phyloP scores from a whole-genome alignment of 2,329 filamentous ascomycete species.

The Dactylellina parvicollis region DNA sequence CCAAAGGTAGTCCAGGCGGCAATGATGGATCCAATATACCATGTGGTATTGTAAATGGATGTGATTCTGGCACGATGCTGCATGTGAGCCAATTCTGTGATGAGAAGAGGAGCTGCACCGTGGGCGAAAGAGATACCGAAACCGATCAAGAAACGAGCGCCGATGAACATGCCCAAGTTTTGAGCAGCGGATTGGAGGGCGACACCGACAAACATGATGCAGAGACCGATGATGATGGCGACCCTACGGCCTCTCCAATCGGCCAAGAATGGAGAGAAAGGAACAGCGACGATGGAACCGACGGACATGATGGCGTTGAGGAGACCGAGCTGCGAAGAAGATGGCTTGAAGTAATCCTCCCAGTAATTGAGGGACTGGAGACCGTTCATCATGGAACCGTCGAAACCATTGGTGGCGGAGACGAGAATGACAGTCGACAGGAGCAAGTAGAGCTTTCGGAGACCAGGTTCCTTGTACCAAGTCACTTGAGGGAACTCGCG shows the following conservation, averaged over 20 bases:
- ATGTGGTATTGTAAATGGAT: conserved; percentile 64
- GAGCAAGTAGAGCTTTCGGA: conserved; percentile 60
- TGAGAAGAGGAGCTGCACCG: conserved; percentile 61
- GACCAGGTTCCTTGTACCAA: conserved; percentile 59
- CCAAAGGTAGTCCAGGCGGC: conserved; percentile 65
- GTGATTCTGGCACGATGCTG: conserved; percentile 65
- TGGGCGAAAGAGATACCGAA: conserved; percentile 63
- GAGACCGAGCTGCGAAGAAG: conserved; percentile 61
- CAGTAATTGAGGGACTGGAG: conserved; percentile 64
- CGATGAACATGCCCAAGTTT: conserved; percentile 64
- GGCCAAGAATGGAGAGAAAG: conserved; percentile 64
- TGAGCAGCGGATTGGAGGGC: conserved; percentile 62
- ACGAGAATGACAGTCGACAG: conserved; percentile 60
- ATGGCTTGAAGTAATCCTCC: conserved; percentile 60
- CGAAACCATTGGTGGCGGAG: conserved; percentile 62
- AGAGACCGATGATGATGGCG: conserved; percentile 64
- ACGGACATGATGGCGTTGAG: conserved; percentile 66
- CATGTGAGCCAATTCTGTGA: conserved; percentile 65
- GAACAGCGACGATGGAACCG: conserved; percentile 65
- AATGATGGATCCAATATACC: conserved; percentile 64
- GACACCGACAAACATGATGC: conserved; percentile 64
- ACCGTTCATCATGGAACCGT: conserved; percentile 65
- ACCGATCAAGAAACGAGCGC: conserved; percentile 61
- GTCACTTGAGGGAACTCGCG: conserved; percentile 57
- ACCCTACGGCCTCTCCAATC: conserved; percentile 64